Evolutionary conservation across 257 asterid genomes (phyloP).

Genomic region (Solanum peruvianum): DNA sequence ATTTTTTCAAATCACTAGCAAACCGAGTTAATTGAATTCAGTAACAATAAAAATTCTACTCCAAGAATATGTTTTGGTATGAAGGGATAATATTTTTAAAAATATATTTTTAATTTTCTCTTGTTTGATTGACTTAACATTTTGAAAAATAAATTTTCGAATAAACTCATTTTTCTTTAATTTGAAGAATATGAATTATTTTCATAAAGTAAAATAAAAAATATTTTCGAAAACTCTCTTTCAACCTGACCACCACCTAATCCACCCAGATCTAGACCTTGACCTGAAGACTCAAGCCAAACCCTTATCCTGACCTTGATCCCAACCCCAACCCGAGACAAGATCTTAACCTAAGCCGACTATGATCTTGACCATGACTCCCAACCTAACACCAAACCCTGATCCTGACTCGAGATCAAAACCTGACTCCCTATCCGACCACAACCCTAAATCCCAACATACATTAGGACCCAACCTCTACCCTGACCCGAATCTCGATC

Average conservation of each 20-base stretch:
- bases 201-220: too few species aligned
- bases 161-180: too few species aligned
- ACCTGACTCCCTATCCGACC: fast-evolving
- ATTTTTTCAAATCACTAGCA: not conserved
- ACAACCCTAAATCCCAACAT: not conserved
- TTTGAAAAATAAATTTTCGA: too few species aligned
- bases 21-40: not conserved
- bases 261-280: not conserved
- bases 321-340: not conserved
- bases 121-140: too few species aligned
- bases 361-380: not conserved
- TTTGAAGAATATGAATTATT: too few species aligned
- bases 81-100: too few species aligned
- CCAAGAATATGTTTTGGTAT: not conserved
- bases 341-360: not conserved
- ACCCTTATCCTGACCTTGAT: not conserved
- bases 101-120: too few species aligned
- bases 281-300: not conserved
- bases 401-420: not conserved
- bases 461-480: not conserved
- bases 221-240: too few species aligned
- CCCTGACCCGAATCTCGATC: not conserved
- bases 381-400: not conserved
- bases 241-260: not conserved
- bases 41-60: not conserved